A percentile compares a stretch with the other conserved stretches of the same genome.
Conservation (phyloP, 2,329 filamentous ascomycete species). For the Hypoxylon sp. region DNA sequence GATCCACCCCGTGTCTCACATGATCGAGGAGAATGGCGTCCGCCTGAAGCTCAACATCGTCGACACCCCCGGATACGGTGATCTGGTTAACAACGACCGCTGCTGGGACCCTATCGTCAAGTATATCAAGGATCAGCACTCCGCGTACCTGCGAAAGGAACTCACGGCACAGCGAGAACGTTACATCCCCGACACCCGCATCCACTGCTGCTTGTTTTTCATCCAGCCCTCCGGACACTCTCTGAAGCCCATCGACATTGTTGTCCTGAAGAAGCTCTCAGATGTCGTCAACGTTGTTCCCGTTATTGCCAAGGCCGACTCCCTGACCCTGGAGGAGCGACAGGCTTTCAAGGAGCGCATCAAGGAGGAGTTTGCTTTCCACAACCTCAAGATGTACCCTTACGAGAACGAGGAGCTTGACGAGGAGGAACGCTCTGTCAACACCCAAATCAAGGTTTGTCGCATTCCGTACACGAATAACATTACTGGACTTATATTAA, state of each 20-base stretch:
- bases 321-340: slow-evolving; percentile 93
- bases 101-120: slow-evolving; percentile 99
- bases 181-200: slow-evolving; percentile 98
- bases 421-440: slow-evolving; percentile 91
- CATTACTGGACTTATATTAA: slow-evolving; percentile 45
- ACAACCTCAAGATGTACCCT: slow-evolving; percentile 99
- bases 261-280: slow-evolving; percentile 98
- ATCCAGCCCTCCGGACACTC: slow-evolving; percentile 98
- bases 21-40: slow-evolving; percentile 99
- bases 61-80: slow-evolving; percentile 97
- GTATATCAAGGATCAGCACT: slow-evolving; percentile 99
- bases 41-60: slow-evolving; percentile 98
- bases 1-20: slow-evolving; percentile 97
- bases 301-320: slow-evolving; percentile 98
- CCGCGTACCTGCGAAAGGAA: slow-evolving; percentile 98
- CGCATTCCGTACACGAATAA: not conserved
- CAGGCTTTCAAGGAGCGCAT: slow-evolving; percentile 98
- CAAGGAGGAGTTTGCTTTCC: slow-evolving; percentile 99
- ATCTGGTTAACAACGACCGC: slow-evolving; percentile 99
- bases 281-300: slow-evolving; percentile 99
- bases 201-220: slow-evolving; percentile 99
- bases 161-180: slow-evolving; percentile 98
- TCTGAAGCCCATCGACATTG: slow-evolving; percentile 98
- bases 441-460: slow-evolving; percentile 93
- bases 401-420: slow-evolving; percentile 99